These are phyloP conservation scores for Beauveria rudraprayagi DNA, from an alignment of 2,329 filamentous ascomycete genomes.

Conservation along the genomic window DNA sequence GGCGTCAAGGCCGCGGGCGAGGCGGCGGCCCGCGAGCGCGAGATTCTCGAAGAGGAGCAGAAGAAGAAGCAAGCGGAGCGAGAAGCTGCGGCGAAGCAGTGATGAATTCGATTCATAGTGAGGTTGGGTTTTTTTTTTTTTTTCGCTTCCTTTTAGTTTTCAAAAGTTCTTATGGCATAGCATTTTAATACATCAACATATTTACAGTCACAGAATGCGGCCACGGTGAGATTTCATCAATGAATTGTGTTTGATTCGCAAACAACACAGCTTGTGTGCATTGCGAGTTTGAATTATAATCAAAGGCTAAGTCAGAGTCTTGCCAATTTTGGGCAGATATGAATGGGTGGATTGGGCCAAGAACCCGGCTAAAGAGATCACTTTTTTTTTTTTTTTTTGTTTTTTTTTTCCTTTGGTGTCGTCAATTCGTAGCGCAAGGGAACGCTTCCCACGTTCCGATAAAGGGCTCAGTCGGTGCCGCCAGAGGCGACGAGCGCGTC, in stretches of 20 bases:
- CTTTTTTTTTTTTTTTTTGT: not conserved
- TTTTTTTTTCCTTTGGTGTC: not conserved
- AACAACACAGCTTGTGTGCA: not conserved
- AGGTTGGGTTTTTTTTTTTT: not conserved
- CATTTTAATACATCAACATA: not conserved
- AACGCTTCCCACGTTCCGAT: not conserved
- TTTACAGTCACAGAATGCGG: not conserved
- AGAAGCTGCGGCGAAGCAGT: conserved; percentile 4
- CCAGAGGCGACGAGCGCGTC: conserved; percentile 5
- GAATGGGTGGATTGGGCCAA: conserved; percentile 1
- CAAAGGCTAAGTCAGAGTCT: not conserved
- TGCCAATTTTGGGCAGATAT: not conserved
- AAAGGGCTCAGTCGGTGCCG: not conserved
- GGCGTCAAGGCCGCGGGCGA: conserved; percentile 78
- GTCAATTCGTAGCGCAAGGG: not conserved
- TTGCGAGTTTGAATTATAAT: not conserved
- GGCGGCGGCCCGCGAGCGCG: conserved; percentile 52
- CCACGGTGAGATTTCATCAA: not conserved
- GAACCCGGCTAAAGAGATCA: not conserved
- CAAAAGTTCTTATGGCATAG: not conserved
- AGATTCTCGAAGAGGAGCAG: conserved; percentile 55
- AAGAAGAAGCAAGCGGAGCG: conserved; percentile 36
- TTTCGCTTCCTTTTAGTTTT: not conserved
- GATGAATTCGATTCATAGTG: not conserved
- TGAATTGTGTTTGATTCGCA: not conserved